Evolutionary conservation across 768 basidiomycete genomes (phyloP), one percentile per base, ranked within the genome.

Genomic region (Polyporus arcularius): DNA sequence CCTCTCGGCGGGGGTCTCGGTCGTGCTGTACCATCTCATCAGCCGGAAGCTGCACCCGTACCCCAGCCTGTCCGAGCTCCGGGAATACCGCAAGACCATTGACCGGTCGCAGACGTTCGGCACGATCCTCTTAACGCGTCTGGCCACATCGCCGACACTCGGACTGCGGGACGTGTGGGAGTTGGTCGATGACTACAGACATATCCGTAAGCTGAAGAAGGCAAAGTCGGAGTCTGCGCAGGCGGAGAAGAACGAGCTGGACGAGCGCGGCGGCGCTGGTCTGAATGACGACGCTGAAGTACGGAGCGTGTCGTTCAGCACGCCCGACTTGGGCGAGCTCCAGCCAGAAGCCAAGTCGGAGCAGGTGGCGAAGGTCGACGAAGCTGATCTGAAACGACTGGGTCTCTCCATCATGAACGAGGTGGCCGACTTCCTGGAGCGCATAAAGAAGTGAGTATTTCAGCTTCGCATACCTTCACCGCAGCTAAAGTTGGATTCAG

Each of bases 341-440:
- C 35, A 35, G 26, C 50, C 63, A 11, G 6, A 26, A 16, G 57
- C 57, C 11, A 26, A 26, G 12, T n/a, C 52, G 6, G 43, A 43
- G 15, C 28, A 60, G 63, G 48, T 45, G 68, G 14, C 71, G 73
- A 2, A 61, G 70, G 18, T 64, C 5, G 76, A 80, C 46, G 70
- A 76, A 26, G 55, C 55, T 51, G 80, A 79, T 61, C 28, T 82
- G 6, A 82, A 82, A 68, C 75, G 78, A 10, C 66, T 74, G 30
- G 61, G 73, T 3, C 66, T 88, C 16, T 70, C 76, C 39, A 38
- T 70, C 10, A 38, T 88, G 51, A 75, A 79, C 46, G 79, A 81
- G 42, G 66, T 86, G 38, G 81, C 83, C 9, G 87, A 89, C 67
- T 57, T 87, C 10, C 84, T 87, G 58, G 88, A 90, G 69, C 76